phyloP scores from a whole-genome alignment of 495 filamentous ascomycete species.

The Daldinia bambusicola region DNA sequence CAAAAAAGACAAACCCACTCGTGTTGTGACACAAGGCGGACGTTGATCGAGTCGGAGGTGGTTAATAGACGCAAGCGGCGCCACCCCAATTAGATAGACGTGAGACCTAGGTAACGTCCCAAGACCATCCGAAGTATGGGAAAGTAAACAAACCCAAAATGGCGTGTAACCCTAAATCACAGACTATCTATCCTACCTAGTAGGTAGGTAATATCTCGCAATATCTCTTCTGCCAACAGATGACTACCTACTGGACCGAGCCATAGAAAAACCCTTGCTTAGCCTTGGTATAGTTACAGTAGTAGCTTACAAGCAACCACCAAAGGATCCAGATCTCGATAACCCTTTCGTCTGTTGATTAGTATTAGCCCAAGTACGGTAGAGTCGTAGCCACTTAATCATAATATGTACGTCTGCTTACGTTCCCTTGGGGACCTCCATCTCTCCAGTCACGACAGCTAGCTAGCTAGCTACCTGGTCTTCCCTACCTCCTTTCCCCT shows the following conservation, averaged over 20 bases:
- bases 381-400: constrained; percentile 32
- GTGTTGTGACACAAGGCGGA: constrained; percentile 38
- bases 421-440: background rate
- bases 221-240: constrained; percentile 27
- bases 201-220: background rate
- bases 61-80: constrained; percentile 23
- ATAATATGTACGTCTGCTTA: constrained; percentile 29
- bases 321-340: constrained; percentile 37
- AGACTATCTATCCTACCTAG: constrained; percentile 1
- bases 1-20: constrained; percentile 6
- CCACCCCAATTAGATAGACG: constrained; percentile 34
- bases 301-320: background rate
- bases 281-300: background rate
- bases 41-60: constrained; percentile 28
- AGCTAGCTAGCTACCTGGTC: background rate
- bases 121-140: constrained; percentile 25
- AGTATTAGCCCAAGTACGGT: constrained; percentile 11
- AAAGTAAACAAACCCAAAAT: constrained; percentile 41
- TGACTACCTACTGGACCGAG: constrained; percentile 14
- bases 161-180: constrained; percentile 38
- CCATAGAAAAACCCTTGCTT: background rate
- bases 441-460: constrained; percentile 27
- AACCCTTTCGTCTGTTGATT: constrained; percentile 23
- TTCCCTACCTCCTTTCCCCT: background rate
- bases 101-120: constrained; percentile 31